phyloP scores from a whole-genome alignment of 78 protist species.

The Trichosphaerium sp. region DNA sequence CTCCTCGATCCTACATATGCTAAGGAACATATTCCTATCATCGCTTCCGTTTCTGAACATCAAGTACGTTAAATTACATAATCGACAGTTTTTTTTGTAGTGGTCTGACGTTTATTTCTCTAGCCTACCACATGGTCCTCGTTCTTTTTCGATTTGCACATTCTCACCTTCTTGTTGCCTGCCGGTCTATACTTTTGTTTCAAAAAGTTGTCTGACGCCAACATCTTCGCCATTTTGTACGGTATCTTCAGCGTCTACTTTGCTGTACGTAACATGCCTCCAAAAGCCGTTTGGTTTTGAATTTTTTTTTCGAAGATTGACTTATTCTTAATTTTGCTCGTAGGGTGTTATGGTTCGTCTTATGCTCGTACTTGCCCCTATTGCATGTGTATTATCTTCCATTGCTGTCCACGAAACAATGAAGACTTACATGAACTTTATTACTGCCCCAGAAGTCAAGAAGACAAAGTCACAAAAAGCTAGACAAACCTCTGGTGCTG shows the following conservation, averaged over 20 bases:
- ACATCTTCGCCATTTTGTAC: constrained; percentile 79
- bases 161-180: constrained; percentile 77
- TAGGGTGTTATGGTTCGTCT: constrained; percentile 96
- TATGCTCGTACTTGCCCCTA: constrained; percentile 93
- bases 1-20: constrained; percentile 94
- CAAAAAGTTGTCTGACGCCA: constrained; percentile 61
- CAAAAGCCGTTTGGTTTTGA: not conserved
- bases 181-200: constrained; percentile 86
- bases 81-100: not conserved
- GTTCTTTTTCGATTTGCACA: constrained; percentile 90
- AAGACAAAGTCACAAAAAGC: not conserved
- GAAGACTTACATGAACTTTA: constrained; percentile 23
- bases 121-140: constrained; percentile 82
- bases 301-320: not conserved
- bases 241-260: constrained; percentile 74
- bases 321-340: no score
- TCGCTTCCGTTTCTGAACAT: constrained; percentile 97
- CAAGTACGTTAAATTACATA: no score
- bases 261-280: constrained; percentile 26
- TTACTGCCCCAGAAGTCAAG: not conserved
- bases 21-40: constrained; percentile 89
- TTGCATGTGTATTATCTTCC: constrained; percentile 78
- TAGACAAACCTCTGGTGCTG: not conserved
- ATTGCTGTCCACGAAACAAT: constrained; percentile 66
- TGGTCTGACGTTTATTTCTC: constrained; percentile 13